Base-by-base conservation (phyloP, 2,329 filamentous ascomycete genomes). In the Ceratocystis papillata region DNA sequence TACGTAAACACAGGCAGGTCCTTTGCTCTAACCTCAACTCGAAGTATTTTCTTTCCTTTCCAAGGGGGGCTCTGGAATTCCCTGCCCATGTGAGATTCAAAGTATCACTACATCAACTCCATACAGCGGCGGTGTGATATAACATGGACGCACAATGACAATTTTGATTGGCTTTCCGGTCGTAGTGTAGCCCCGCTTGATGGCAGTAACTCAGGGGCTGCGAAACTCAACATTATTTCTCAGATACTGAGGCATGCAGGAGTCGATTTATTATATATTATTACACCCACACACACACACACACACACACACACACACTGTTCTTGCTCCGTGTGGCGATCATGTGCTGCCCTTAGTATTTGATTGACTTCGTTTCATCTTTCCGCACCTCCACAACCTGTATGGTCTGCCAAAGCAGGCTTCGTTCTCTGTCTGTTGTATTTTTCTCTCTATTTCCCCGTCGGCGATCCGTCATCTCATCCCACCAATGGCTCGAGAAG, bases 381-480 rank as follows among this genome's bases (percentile, higher is more conserved):
- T 33, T 57, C 53, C 33, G 53, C 53, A 15, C 28, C 53, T 57
- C 28, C 28, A 30, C 53, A n/a, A 4, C 10, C 50, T 15, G 25
- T 25, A 55, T 33, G 30, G 30, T 33, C 30, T 10, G 33, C 33
- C 33, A 10, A 10, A 37, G 33, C 33, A 7, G 10, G 10, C 33
- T 37, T 37, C 8, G 2, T 10, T 12, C 33, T 37, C 3, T 37
- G 33, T 10, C 30, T 7, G 8, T 37, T 37, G 33, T 3, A 37
- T 37, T 37, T 37, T 8, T 7, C 33, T 15, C 46, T 22, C 46
- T 22, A 64, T 37, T 64, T 55, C 28, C 33, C 33, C 46, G 17
- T 37, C 46, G 62, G 5, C 15, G n/a, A 64, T 64, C 62, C 48
- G 55, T 64, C 62, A 57, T 30, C 20, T 59, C 50, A 20, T 59